Conservation (phyloP, 192 early-diverging fungal species). For the Dimargaris verticillata region DNA sequence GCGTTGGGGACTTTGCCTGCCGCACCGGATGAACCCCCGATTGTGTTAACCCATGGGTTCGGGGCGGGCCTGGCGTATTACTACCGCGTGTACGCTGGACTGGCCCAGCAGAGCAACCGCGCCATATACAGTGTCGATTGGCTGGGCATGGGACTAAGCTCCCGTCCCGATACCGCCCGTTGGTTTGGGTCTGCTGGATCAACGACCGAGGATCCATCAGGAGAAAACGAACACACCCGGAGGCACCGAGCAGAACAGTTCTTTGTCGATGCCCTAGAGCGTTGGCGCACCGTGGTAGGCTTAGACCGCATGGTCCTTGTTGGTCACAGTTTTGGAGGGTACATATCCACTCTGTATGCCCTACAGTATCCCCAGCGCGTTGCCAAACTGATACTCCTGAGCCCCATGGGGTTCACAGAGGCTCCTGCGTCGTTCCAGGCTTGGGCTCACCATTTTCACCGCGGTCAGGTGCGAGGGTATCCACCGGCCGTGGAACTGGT, state of each 20-base stretch:
- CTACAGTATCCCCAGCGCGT: slow-evolving; percentile 74
- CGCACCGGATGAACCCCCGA: background rate
- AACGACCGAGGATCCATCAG: background rate
- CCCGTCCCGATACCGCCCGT: slow-evolving; percentile 46
- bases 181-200: slow-evolving; percentile 25
- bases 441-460: slow-evolving; percentile 18
- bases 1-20: background rate
- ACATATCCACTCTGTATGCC: slow-evolving; percentile 71
- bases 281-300: slow-evolving; percentile 60
- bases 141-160: slow-evolving; percentile 83
- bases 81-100: slow-evolving; percentile 26
- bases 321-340: slow-evolving; percentile 79
- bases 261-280: slow-evolving; percentile 82
- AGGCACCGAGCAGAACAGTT: slow-evolving; percentile 43
- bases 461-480: background rate
- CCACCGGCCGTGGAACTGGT: background rate
- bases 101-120: slow-evolving; percentile 23
- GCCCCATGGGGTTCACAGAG: slow-evolving; percentile 63
- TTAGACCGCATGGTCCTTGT: slow-evolving; percentile 72
- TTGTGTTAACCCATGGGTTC: slow-evolving; percentile 33
- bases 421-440: slow-evolving; percentile 28
- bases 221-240: slow-evolving; percentile 23
- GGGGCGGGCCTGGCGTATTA: slow-evolving; percentile 27
- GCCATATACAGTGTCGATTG: slow-evolving; percentile 51
- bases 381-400: slow-evolving; percentile 71